Conservation (phyloP, 768 basidiomycete genomes). For the Rhodotorula babjevae region DNA sequence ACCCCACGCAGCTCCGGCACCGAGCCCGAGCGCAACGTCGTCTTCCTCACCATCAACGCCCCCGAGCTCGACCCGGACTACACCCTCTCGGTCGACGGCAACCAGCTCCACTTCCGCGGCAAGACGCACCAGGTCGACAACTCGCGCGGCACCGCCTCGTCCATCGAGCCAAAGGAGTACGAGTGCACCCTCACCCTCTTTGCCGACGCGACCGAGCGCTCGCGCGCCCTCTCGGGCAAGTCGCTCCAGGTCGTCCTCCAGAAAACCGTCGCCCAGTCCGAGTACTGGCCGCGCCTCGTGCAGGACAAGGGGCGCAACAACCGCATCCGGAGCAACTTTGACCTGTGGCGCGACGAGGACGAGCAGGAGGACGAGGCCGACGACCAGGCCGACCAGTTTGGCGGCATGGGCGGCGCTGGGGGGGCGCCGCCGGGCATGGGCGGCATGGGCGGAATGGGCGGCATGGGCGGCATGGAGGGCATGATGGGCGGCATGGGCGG, state of each 20-base stretch:
- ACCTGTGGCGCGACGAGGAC: conserved; percentile 86
- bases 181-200: conserved; percentile 72
- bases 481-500: conserved; percentile 47
- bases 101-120: conserved; percentile 48
- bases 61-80: conserved; percentile 34
- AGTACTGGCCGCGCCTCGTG: conserved; percentile 89
- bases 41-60: conserved; percentile 35
- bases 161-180: conserved; percentile 60
- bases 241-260: conserved; percentile 63
- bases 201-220: conserved; percentile 66
- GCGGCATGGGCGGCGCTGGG: conserved; percentile 6
- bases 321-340: conserved; percentile 52
- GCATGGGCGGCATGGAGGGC: conserved; percentile 31
- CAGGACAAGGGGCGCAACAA: conserved; percentile 76
- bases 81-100: conserved; percentile 43
- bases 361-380: conserved; percentile 72
- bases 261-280: conserved; percentile 69
- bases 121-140: conserved; percentile 41
- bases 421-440: conserved; percentile 34
- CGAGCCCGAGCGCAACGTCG: conserved; percentile 45
- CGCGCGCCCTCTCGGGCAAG: conserved; percentile 62
- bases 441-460: conserved; percentile 38
- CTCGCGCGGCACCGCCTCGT: conserved; percentile 44
- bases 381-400: conserved; percentile 21
- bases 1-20: conserved; percentile 44